Conservation (phyloP, 352 stramenopile genomes). For the Phytophthora sp. region DNA sequence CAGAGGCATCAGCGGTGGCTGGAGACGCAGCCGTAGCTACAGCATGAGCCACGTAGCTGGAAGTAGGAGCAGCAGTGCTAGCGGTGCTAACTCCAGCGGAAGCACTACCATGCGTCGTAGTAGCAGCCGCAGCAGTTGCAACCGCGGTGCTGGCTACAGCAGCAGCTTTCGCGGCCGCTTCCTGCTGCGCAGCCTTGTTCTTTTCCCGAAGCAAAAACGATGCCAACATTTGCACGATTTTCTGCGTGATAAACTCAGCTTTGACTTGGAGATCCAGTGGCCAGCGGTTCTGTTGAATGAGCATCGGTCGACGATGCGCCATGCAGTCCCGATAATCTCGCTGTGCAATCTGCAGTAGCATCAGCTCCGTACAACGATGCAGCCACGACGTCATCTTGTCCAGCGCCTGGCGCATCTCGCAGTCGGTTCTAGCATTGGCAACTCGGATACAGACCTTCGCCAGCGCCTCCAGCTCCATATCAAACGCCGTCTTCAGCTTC, state of each 20-base stretch:
- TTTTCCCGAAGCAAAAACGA: conserved; percentile 38
- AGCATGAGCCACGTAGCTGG: too few relatives aligned
- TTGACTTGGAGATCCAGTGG: conserved; percentile 63
- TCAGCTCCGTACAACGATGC: conserved; percentile 52
- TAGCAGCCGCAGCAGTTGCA: conserved; percentile 5
- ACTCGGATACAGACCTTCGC: conserved; percentile 61
- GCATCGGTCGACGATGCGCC: conserved; percentile 37
- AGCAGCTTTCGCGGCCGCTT: conserved; percentile 17
- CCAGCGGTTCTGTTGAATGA: conserved; percentile 54
- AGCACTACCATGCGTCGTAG: background rate
- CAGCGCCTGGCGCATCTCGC: conserved; percentile 57
- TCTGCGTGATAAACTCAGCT: conserved; percentile 59
- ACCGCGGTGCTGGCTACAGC: conserved; percentile 3
- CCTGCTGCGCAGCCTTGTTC: conserved; percentile 26
- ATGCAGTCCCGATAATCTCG: conserved; percentile 60
- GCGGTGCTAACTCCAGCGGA: background rate
- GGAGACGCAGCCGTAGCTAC: too few relatives aligned
- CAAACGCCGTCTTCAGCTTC: conserved; percentile 46
- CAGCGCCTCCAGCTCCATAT: conserved; percentile 69
- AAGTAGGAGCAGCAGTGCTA: background rate
- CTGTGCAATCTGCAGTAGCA: conserved; percentile 59
- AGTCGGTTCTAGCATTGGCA: conserved; percentile 49
- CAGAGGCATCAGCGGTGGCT: background rate
- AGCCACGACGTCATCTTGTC: conserved; percentile 69
- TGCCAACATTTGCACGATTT: conserved; percentile 56